These are phyloP conservation scores for Elymus sibiricus DNA, from an alignment of 176 grass and related monocot species.

Conservation along the genomic window DNA sequence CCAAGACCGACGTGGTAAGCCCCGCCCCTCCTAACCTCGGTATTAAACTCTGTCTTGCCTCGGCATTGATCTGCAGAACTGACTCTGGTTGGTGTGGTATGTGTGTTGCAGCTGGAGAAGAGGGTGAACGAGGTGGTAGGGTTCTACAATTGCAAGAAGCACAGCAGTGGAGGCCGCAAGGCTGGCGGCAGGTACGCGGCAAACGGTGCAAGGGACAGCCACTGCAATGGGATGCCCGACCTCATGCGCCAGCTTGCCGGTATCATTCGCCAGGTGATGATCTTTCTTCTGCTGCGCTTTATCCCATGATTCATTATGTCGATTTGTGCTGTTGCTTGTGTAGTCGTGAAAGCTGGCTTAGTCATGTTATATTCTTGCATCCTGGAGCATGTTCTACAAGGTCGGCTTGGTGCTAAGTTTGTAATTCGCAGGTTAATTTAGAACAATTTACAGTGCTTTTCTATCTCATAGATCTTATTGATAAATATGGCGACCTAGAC, in stretches of 20 bases:
- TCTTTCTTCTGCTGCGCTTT: slow-evolving; percentile 6
- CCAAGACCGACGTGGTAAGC: slow-evolving; percentile 49
- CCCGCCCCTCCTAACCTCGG: background rate
- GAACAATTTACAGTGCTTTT: too few relatives aligned
- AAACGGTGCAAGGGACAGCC: slow-evolving; percentile 20
- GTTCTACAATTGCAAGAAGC: slow-evolving; percentile 54
- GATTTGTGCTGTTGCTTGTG: too few relatives aligned
- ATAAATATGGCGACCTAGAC: too few relatives aligned
- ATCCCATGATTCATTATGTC: background rate
- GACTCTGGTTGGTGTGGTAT: background rate
- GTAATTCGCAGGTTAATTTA: too few relatives aligned
- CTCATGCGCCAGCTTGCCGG: slow-evolving; percentile 67
- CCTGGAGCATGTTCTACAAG: too few relatives aligned
- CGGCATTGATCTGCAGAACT: background rate
- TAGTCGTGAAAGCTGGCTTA: background rate
- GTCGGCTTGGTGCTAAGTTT: too few relatives aligned
- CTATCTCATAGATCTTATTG: too few relatives aligned
- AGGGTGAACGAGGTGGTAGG: slow-evolving; percentile 53
- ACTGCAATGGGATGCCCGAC: slow-evolving; percentile 51
- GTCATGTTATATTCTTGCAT: background rate
- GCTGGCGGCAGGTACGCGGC: slow-evolving; percentile 9
- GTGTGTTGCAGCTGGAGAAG: slow-evolving; percentile 59
- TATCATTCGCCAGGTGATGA: slow-evolving; percentile 61
- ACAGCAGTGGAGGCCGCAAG: slow-evolving; percentile 35
- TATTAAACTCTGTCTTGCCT: background rate